Evolutionary conservation across 2,329 filamentous ascomycete genomes (phyloP).

Genomic region (Phaeomoniella chlamydospora): DNA sequence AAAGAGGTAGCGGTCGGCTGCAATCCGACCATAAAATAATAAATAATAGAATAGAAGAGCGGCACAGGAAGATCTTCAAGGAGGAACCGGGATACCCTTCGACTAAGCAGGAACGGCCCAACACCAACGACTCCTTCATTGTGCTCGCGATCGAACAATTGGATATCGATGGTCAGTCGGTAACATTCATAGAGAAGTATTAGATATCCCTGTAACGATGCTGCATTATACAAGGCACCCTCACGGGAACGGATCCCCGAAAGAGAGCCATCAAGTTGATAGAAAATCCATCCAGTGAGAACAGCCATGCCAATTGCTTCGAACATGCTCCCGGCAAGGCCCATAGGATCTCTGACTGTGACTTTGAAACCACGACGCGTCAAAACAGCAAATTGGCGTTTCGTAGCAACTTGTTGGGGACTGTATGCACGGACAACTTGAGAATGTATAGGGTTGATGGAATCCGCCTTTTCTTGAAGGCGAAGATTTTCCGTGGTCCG

Average conservation of each 20-base stretch:
- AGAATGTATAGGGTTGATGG: background rate
- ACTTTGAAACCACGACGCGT: constrained; percentile 56
- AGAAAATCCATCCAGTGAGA: constrained; percentile 61
- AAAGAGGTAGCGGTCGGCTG: constrained; percentile 49
- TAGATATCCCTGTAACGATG: constrained; percentile 61
- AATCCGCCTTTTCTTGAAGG: background rate
- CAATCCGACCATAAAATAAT: constrained; percentile 68
- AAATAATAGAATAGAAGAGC: constrained; percentile 53
- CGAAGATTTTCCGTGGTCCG: constrained; percentile 6
- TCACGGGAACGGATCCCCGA: constrained; percentile 60
- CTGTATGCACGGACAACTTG: background rate
- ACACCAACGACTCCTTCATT: constrained; percentile 59
- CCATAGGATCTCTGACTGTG: constrained; percentile 63
- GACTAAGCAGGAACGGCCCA: constrained; percentile 54
- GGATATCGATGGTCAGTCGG: constrained; percentile 59
- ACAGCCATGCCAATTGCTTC: constrained; percentile 59
- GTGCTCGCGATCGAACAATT: constrained; percentile 60
- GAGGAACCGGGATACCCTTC: constrained; percentile 52
- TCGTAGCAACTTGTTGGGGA: background rate
- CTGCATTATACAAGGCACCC: constrained; percentile 57
- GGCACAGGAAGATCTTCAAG: constrained; percentile 63
- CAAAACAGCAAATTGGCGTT: constrained; percentile 48
- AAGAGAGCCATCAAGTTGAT: constrained; percentile 47
- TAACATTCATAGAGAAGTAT: constrained; percentile 65
- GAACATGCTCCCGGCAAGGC: constrained; percentile 54